These are phyloP conservation scores for Penicillium parvum DNA, from an alignment of 495 filamentous ascomycete genomes.

Conservation along the genomic window DNA sequence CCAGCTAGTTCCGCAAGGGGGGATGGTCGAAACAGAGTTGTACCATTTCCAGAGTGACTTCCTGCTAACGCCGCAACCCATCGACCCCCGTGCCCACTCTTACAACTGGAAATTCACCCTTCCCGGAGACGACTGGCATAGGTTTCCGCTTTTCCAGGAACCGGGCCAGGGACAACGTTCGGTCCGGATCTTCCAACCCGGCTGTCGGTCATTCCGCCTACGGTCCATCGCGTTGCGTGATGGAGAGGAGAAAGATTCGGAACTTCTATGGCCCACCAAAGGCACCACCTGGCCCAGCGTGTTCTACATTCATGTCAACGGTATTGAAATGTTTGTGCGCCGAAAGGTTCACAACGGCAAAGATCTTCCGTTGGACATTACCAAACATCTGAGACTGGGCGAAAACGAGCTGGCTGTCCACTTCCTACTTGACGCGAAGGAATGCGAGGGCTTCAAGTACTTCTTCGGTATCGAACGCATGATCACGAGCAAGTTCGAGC, in stretches of 20 bases:
- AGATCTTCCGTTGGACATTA: slow-evolving; percentile 71
- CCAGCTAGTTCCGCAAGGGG: slow-evolving; percentile 7
- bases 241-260: slow-evolving; percentile 11
- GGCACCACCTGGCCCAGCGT: slow-evolving; percentile 69
- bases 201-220: slow-evolving; percentile 36
- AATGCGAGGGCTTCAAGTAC: slow-evolving; percentile 36
- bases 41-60: slow-evolving; percentile 48
- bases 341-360: slow-evolving; percentile 66
- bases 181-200: slow-evolving; percentile 20
- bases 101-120: slow-evolving; percentile 32
- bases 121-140: slow-evolving; percentile 8
- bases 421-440: slow-evolving; percentile 38
- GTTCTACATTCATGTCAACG: slow-evolving; percentile 68
- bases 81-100: slow-evolving; percentile 18
- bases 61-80: slow-evolving; percentile 31
- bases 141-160: slow-evolving; percentile 13
- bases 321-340: slow-evolving; percentile 49
- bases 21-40: slow-evolving; percentile 17
- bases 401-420: slow-evolving; percentile 56
- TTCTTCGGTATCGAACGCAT: slow-evolving; percentile 61
- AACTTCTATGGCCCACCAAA: slow-evolving; percentile 54
- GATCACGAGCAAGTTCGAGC: slow-evolving; percentile 47
- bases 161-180: slow-evolving; percentile 8
- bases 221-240: slow-evolving; percentile 36
- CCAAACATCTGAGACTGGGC: slow-evolving; percentile 46